Evolutionary conservation across 2,329 filamentous ascomycete species (phyloP), one percentile per base, ranked within the genome.

Genomic region (Delphinella strobiligena): DNA sequence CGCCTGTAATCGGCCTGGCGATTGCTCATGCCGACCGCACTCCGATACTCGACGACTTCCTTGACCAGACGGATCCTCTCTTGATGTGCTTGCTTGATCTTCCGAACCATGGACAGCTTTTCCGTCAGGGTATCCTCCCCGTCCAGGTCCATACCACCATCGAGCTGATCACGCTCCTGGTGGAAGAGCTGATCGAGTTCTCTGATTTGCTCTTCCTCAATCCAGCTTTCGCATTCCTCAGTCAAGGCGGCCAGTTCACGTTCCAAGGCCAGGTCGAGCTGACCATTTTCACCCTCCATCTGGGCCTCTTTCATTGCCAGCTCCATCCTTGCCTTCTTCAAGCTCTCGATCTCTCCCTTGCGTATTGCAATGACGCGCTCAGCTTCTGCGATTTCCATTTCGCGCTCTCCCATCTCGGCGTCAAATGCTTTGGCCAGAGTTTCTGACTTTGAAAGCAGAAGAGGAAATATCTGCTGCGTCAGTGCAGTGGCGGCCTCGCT

Each of bases 1-100:
- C 72, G 72, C 45, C 80, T 71, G 58, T 88, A 89, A 55, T 79
- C 76, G 49, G 79, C 78, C 47, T 82, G 82, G 54, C 78, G 78
- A 56, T 84, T 80, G 27, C 79, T 77, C 29, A 80, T 76, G 31
- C 82, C 82, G 9, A 82, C 78, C 46, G 78, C 71, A 33, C 74
- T 74, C 34, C 84, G 64, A 10, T 79, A 79, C 37, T 76, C 70
- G 31, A 83, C 75, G 46, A 86, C 84, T 44, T 82, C 78, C 11
- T 62, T 58, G 49, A 86, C 80, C 3, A 79, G 69, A 31, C 68
- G 62, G 36, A 72, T 67, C 50, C 82, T 75, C 50, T 81, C 75
- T 3, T 63, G 56, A 34, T 81, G 64, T 34, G 77, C 63, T 5
- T 67, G 59, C 33, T 64, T 66, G 15, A 86, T 65, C 47, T 78